Conservation (phyloP, 495 filamentous ascomycete species). For the Xylaria intraflava region DNA sequence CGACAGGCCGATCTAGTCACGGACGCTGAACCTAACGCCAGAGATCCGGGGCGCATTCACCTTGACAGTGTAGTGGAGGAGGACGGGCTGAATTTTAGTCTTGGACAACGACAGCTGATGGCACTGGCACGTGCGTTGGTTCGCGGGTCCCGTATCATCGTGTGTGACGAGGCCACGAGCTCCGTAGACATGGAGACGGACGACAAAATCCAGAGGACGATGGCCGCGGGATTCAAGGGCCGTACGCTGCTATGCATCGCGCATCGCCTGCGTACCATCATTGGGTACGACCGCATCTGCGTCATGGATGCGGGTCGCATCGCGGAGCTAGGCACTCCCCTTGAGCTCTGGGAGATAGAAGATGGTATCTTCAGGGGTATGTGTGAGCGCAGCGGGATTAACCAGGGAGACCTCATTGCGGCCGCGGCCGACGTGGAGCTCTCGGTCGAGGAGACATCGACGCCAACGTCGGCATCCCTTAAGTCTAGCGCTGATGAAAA, state of each 20-base stretch:
- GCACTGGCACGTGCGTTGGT: conserved; percentile 87
- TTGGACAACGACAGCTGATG: conserved; percentile 96
- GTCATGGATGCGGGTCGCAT: conserved; percentile 90
- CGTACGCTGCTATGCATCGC: conserved; percentile 92
- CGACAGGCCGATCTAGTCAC: conserved; percentile 71
- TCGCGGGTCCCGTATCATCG: conserved; percentile 78
- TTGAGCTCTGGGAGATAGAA: conserved; percentile 52
- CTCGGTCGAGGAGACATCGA: neutral
- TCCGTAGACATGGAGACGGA: conserved; percentile 96
- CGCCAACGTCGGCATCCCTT: neutral
- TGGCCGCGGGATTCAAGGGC: conserved; percentile 77
- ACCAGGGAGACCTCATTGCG: conserved; percentile 59
- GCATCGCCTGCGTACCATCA: conserved; percentile 85
- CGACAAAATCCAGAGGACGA: conserved; percentile 87
- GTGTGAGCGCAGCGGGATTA: conserved; percentile 87
- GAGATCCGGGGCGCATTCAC: conserved; percentile 54
- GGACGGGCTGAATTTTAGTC: conserved; percentile 89
- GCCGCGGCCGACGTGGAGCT: conserved; percentile 10
- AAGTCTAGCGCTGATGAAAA: conserved; percentile 6
- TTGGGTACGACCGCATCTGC: conserved; percentile 90
- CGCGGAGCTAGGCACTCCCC: conserved; percentile 75
- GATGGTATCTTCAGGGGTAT: conserved; percentile 80
- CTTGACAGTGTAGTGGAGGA: conserved; percentile 85
- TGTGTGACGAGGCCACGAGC: conserved; percentile 92
- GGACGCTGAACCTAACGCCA: conserved; percentile 35